Evolutionary conservation across 495 filamentous ascomycete species (phyloP).

Genomic region (Daldinia loculata): DNA sequence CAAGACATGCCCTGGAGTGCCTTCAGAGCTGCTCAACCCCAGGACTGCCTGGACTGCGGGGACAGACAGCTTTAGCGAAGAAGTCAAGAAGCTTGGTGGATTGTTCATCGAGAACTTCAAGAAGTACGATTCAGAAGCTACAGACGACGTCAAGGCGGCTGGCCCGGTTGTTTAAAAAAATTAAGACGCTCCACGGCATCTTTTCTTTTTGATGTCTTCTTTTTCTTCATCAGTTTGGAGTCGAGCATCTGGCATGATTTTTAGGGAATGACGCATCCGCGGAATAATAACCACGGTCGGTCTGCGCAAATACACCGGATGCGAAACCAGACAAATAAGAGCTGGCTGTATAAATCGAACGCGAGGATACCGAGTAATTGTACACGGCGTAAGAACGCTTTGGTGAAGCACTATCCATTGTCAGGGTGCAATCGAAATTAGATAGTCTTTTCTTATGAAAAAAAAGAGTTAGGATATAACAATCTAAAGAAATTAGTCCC

Average conservation of each 20-base stretch:
- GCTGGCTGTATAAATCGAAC: slow-evolving; percentile 28
- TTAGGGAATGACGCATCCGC: slow-evolving; percentile 33
- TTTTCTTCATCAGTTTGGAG: slow-evolving; percentile 27
- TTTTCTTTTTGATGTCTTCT: slow-evolving; percentile 3
- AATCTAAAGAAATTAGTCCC: not conserved
- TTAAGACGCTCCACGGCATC: slow-evolving; percentile 20
- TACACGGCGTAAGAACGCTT: slow-evolving; percentile 5
- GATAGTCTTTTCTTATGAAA: slow-evolving; percentile 17
- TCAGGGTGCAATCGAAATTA: slow-evolving; percentile 2
- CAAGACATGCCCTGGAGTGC: slow-evolving; percentile 84
- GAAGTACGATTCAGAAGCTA: slow-evolving; percentile 90
- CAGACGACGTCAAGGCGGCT: slow-evolving; percentile 79
- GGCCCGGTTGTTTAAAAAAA: slow-evolving; percentile 60
- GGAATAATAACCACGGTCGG: slow-evolving; percentile 14
- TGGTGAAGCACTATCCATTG: slow-evolving; percentile 6
- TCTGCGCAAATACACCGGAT: slow-evolving; percentile 10
- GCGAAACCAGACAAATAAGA: not conserved
- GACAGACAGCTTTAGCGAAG: slow-evolving; percentile 76
- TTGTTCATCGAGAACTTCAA: slow-evolving; percentile 98
- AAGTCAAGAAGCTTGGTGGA: slow-evolving; percentile 85
- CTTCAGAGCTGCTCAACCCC: slow-evolving; percentile 91
- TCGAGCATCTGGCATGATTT: slow-evolving; percentile 33
- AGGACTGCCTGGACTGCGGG: slow-evolving; percentile 87
- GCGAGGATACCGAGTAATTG: slow-evolving; percentile 19
- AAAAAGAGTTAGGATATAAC: not conserved